These are phyloP conservation scores for Boletus subcaerulescens DNA, from an alignment of 768 basidiomycete genomes.

Conservation along the genomic window DNA sequence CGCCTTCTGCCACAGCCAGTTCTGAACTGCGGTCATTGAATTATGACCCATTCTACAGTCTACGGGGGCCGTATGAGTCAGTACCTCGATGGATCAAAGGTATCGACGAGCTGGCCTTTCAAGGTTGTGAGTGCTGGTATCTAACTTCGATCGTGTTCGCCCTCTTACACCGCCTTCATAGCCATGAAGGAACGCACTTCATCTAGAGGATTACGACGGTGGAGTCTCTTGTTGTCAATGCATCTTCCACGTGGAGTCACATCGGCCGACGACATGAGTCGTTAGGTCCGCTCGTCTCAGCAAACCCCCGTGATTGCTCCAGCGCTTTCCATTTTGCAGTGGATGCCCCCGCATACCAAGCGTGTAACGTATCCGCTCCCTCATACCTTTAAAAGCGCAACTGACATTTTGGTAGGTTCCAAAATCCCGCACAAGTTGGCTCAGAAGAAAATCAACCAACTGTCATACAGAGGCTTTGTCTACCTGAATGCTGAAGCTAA, in stretches of 20 bases:
- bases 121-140: neutral
- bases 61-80: neutral
- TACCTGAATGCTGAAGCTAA: neutral
- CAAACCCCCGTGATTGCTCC: neutral
- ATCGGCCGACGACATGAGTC: neutral
- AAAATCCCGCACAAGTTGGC: neutral
- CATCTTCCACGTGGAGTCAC: neutral
- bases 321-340: neutral
- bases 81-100: neutral
- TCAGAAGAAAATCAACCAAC: neutral
- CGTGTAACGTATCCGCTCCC: too few species aligned
- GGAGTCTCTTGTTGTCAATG: neutral
- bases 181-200: neutral
- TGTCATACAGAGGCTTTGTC: neutral
- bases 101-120: neutral
- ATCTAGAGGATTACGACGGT: neutral
- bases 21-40: neutral
- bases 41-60: neutral
- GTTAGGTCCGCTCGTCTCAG: neutral
- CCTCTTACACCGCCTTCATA: neutral
- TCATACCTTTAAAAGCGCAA: neutral
- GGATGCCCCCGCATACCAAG: neutral
- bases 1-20: neutral
- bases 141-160: neutral
- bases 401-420: neutral